Base-by-base conservation (phyloP, 257 asterid species). In the Plantago ovata region DNA sequence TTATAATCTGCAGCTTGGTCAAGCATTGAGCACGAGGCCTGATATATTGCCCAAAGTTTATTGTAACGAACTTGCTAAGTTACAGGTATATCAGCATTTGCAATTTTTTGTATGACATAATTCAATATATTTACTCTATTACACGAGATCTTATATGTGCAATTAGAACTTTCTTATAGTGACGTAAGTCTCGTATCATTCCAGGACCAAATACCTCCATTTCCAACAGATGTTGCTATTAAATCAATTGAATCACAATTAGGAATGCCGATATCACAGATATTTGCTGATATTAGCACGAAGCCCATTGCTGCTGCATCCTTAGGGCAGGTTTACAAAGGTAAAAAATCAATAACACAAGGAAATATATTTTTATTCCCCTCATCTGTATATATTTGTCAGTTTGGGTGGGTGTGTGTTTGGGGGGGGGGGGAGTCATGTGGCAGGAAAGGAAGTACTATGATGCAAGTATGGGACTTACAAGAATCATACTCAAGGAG, bases 261-360 rank as follows among this genome's bases (percentile, higher is more conserved):
- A 67, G 97, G 96, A 57, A 82, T 75, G 84, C 89, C 95, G 10
- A 46, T 89, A 68, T 74, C 95, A 47, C 68, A 88, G 72, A 65
- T 89, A 60, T 93, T 93, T 77, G 87, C 98, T 57, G 97, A 93
- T 79, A 86, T 93, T 52, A 93, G 95, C 65, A 48, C 79, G 76
- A 80, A 93, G 77, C 98, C 98, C 56, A 58, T 93, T 44, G 98
- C 98, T 50, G 98, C 98, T 56, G 98, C 97, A 62, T 93, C 98
- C 58, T 67, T 93, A 56, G 98, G 98, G 53, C 98, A 93, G 76
- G 98, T 93, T 63, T 93, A 93, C 69, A 93, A 81, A 93, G 96
- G 98, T 89, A 73, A 71, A 84, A 38, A 57, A 75, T 68, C 72
- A 46, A 63, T 38, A 60, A 61, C 64, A 45, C 22, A 45, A 45